Percentiles rank a stretch among this genome's conserved stretches.
Conservation (phyloP, 441 rosid genomes). For the Adansonia grandidieri region DNA sequence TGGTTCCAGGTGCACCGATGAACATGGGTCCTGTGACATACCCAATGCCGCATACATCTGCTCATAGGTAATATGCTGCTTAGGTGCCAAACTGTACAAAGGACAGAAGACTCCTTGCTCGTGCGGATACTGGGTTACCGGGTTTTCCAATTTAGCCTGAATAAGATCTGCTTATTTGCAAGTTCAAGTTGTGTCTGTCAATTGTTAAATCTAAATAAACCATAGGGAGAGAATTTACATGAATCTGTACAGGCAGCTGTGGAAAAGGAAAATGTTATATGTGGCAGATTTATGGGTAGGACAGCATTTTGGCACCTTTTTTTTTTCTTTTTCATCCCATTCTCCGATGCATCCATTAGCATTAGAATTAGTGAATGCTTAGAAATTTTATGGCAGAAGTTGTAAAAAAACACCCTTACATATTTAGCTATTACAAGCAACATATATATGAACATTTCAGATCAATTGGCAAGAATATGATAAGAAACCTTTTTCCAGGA, state of each 20-base stretch:
- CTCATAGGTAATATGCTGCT: constrained; percentile 66
- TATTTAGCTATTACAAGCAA: constrained; percentile 30
- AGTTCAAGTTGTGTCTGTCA: constrained; percentile 38
- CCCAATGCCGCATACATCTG: constrained; percentile 70
- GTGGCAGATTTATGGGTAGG: constrained; percentile 40
- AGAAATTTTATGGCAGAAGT: constrained; percentile 27
- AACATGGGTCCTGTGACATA: constrained; percentile 70
- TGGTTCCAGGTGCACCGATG: constrained; percentile 84
- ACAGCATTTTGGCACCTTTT: constrained; percentile 22
- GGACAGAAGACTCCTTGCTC: constrained; percentile 46
- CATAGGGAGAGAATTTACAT: constrained; percentile 36
- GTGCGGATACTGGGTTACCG: constrained; percentile 37
- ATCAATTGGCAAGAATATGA: not conserved
- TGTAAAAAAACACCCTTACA: constrained; percentile 33
- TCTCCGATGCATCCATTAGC: constrained; percentile 20
- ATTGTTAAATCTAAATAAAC: constrained; percentile 47
- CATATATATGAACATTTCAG: constrained; percentile 24
- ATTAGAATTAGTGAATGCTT: constrained; percentile 27
- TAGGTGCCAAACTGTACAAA: constrained; percentile 51
- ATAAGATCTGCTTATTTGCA: constrained; percentile 44
- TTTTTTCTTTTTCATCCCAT: not conserved
- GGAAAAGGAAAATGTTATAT: constrained; percentile 34
- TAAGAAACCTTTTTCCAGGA: not conserved
- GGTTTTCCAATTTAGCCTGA: constrained; percentile 35
- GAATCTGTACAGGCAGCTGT: constrained; percentile 47